phyloP scores from a whole-genome alignment of 2,329 filamentous ascomycete genomes.

The Tetracladium maxilliforme region DNA sequence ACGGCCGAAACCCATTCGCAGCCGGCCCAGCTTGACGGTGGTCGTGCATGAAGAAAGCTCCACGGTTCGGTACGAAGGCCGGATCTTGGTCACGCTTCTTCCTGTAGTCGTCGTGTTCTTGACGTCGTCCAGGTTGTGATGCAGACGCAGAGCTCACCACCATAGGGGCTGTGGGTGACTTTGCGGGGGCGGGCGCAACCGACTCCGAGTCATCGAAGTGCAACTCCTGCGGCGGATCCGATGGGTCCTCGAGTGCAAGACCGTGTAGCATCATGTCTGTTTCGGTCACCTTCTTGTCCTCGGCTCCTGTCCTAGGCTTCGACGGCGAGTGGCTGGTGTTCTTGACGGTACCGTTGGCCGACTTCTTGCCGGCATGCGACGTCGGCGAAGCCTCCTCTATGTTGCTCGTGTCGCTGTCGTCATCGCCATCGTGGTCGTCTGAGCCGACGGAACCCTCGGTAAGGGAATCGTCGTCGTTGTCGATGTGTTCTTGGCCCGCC shows the following conservation, averaged over 20 bases:
- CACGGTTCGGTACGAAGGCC: slow-evolving; percentile 84
- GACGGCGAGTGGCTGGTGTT: no score
- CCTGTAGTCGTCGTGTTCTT: slow-evolving; percentile 84
- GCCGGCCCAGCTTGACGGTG: slow-evolving; percentile 66
- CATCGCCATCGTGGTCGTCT: slow-evolving; percentile 43
- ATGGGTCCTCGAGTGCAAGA: no score
- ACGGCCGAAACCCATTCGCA: slow-evolving; percentile 63
- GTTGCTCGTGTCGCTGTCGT: slow-evolving; percentile 51
- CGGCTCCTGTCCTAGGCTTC: slow-evolving; percentile 6
- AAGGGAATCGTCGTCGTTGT: slow-evolving; percentile 50
- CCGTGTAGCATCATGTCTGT: slow-evolving; percentile 41
- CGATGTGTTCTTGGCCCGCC: slow-evolving; percentile 35
- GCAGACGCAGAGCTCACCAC: no score
- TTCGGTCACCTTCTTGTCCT: slow-evolving; percentile 7
- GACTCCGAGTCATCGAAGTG: slow-evolving; percentile 36
- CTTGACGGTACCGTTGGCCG: slow-evolving; percentile 25
- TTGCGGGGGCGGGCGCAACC: no score
- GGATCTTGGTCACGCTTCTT: slow-evolving; percentile 80
- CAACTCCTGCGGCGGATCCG: slow-evolving; percentile 25
- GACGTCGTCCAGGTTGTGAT: no score
- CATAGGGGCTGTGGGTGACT: no score
- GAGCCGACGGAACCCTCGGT: slow-evolving; percentile 48
- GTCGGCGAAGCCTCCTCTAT: slow-evolving; percentile 40
- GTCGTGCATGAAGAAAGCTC: slow-evolving; percentile 95
- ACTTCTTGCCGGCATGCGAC: slow-evolving; percentile 23